These are phyloP conservation scores for Cytospora piceae DNA, from an alignment of 2,329 filamentous ascomycete species.

Conservation along the genomic window DNA sequence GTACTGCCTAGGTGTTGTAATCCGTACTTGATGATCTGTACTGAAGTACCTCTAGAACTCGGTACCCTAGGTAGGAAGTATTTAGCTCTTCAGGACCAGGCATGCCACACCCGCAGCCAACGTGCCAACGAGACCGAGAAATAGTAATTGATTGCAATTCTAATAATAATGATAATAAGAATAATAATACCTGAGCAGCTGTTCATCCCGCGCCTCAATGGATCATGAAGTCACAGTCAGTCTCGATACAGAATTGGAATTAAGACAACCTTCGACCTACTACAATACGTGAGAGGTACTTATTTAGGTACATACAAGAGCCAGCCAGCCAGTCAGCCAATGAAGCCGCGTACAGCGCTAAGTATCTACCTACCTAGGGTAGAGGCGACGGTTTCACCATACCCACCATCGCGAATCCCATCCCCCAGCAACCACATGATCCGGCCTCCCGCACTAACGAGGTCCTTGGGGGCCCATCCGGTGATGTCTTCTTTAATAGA, in stretches of 20 bases:
- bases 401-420: conserved; percentile 17
- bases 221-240: conserved; percentile 7
- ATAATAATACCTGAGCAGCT: too few relatives aligned
- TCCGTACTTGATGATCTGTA: neutral
- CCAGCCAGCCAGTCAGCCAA: conserved; percentile 10
- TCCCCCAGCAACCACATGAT: conserved; percentile 26
- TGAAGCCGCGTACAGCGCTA: conserved; percentile 27
- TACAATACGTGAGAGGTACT: neutral
- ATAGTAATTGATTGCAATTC: too few relatives aligned
- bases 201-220: conserved; percentile 2
- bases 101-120: conserved; percentile 4
- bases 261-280: neutral
- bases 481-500: conserved; percentile 19
- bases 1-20: neutral
- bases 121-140: neutral
- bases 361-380: too few relatives aligned
- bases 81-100: neutral
- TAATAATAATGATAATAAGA: too few relatives aligned
- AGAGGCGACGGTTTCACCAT: conserved; percentile 25
- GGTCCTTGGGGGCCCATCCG: conserved; percentile 7
- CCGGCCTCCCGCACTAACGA: conserved; percentile 21
- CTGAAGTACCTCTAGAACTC: neutral
- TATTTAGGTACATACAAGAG: too few relatives aligned
- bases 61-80: too few relatives aligned
- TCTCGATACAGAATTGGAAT: neutral